Percentiles rank a stretch among this genome's conserved stretches.
Conservation (phyloP, 129 eudicot genomes). For the Arctium minus region DNA sequence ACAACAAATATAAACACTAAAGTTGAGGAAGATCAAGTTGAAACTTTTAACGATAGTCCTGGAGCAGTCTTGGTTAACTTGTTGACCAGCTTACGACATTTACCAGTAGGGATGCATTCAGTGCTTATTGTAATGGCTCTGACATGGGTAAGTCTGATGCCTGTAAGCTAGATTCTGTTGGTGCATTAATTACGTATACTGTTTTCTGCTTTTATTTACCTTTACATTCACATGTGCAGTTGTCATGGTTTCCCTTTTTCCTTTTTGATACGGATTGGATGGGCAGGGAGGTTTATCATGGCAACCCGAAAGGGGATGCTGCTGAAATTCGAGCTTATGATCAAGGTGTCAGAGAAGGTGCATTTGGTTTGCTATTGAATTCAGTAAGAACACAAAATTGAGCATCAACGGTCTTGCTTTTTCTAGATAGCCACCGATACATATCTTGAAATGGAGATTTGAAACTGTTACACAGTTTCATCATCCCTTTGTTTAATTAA, state of each 20-base stretch:
- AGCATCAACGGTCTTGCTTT: constrained; percentile 11
- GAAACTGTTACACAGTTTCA: neutral
- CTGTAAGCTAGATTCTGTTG: neutral
- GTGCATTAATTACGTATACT: neutral
- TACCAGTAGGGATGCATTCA: constrained; percentile 88
- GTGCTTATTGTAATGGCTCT: constrained; percentile 87
- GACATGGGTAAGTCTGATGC: constrained; percentile 68
- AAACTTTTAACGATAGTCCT: constrained; percentile 64
- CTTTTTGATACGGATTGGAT: constrained; percentile 99
- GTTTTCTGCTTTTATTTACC: constrained; percentile 17
- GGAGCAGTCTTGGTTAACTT: constrained; percentile 89
- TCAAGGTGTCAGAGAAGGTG: constrained; percentile 99
- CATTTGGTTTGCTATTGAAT: constrained; percentile 97
- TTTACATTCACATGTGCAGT: constrained; percentile 40
- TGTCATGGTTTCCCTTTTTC: constrained; percentile 97
- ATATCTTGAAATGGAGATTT: neutral
- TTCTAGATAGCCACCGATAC: neutral
- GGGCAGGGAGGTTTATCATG: constrained; percentile 97
- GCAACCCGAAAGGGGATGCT: constrained; percentile 72
- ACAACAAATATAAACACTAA: constrained; percentile 22
- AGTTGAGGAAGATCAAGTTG: constrained; percentile 39
- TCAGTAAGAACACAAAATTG: constrained; percentile 82
- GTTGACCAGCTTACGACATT: constrained; percentile 87
- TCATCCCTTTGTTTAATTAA: neutral
- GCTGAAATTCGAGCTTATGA: constrained; percentile 65